Evolutionary conservation across 805 yeast species (phyloP).

Genomic region (Myxozyma nipponensis): DNA sequence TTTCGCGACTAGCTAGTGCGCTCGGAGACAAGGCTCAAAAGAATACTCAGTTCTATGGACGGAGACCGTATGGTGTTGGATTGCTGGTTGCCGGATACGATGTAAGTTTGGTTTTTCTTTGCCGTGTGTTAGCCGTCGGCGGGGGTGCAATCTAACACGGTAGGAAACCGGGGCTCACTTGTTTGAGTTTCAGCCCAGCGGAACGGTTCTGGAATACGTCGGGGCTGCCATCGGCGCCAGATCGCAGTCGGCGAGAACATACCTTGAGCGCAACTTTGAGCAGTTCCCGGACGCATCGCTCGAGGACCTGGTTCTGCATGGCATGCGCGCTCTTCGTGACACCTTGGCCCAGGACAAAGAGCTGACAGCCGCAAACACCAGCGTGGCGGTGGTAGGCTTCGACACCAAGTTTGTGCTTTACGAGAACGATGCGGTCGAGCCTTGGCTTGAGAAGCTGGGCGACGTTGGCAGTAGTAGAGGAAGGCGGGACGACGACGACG

Average conservation of each 20-base stretch:
- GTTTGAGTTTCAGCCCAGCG: slow-evolving; percentile 93
- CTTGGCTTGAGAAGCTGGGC: slow-evolving; percentile 72
- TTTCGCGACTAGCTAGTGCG: slow-evolving; percentile 74
- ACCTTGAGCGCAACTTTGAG: slow-evolving; percentile 80
- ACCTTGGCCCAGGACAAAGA: slow-evolving; percentile 93
- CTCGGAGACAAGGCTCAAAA: slow-evolving; percentile 96
- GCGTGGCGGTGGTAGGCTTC: slow-evolving; percentile 88
- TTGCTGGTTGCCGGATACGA: slow-evolving; percentile 85
- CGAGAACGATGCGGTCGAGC: slow-evolving; percentile 83
- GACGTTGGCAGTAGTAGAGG: slow-evolving; percentile 26
- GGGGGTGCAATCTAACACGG: not conserved
- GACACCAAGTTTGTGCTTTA: slow-evolving; percentile 69
- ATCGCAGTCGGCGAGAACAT: slow-evolving; percentile 97
- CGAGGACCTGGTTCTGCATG: slow-evolving; percentile 78
- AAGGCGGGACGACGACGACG: slow-evolving; percentile 7
- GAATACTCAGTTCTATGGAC: slow-evolving; percentile 93
- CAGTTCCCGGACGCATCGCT: slow-evolving; percentile 55
- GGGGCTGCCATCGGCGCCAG: slow-evolving; percentile 98
- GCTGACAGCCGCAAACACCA: slow-evolving; percentile 74
- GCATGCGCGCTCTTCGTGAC: slow-evolving; percentile 87
- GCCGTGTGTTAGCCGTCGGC: not conserved
- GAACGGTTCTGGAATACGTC: slow-evolving; percentile 82
- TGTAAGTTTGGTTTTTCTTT: slow-evolving; percentile 16
- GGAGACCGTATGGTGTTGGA: slow-evolving; percentile 98
- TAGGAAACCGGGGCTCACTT: slow-evolving; percentile 85